Conservation (phyloP, 208 protist genomes). For the Jaenimonas drosophilae region DNA sequence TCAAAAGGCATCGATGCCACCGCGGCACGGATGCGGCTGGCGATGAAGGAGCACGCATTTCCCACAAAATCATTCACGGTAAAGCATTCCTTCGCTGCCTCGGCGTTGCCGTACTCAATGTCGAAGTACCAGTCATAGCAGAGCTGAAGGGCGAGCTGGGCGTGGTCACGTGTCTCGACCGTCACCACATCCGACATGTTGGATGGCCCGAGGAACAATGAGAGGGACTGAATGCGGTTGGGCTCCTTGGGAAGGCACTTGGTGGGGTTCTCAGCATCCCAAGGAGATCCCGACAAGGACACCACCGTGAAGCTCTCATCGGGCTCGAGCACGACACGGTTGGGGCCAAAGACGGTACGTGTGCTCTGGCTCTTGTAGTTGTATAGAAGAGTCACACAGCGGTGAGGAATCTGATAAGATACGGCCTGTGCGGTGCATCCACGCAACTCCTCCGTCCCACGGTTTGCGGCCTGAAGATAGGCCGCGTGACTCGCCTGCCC, state of each 20-base stretch:
- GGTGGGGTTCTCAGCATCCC: slow-evolving; percentile 68
- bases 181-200: slow-evolving; percentile 93
- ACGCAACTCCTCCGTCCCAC: slow-evolving; percentile 4
- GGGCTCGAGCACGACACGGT: slow-evolving; percentile 64
- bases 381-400: slow-evolving; percentile 93
- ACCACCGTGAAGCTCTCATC: slow-evolving; percentile 83
- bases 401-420: slow-evolving; percentile 90
- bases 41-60: slow-evolving; percentile 75
- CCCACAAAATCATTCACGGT: slow-evolving; percentile 80
- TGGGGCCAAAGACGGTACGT: slow-evolving; percentile 79
- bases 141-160: slow-evolving; percentile 73
- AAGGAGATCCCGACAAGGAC: slow-evolving; percentile 80
- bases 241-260: slow-evolving; percentile 67
- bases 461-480: slow-evolving; percentile 15
- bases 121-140: slow-evolving; percentile 90
- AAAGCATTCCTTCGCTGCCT: slow-evolving; percentile 57
- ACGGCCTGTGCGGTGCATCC: slow-evolving; percentile 76
- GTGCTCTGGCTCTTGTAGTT: slow-evolving; percentile 87
- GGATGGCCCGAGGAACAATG: slow-evolving; percentile 89
- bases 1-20: slow-evolving; percentile 79
- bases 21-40: slow-evolving; percentile 71
- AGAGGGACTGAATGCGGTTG: slow-evolving; percentile 56
- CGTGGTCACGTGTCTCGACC: slow-evolving; percentile 86
- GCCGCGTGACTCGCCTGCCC: slow-evolving; percentile 25
- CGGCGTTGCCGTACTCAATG: slow-evolving; percentile 36